Conservation (phyloP, 106 monocot species). For the Chionographis japonica region DNA sequence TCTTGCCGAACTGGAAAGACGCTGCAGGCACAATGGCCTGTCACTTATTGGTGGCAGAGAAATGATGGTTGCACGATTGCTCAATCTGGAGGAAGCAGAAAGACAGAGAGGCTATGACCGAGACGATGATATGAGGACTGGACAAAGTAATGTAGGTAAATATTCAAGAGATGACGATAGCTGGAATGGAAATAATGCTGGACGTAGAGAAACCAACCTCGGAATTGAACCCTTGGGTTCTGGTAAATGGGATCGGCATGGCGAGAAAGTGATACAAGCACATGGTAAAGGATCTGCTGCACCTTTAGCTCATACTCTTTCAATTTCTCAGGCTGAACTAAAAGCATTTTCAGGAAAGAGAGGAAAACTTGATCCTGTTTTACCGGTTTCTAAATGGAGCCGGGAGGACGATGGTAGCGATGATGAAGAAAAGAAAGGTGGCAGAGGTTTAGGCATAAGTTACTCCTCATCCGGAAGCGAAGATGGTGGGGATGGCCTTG, state of each 20-base stretch:
- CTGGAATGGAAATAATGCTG: constrained; percentile 20
- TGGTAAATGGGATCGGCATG: constrained; percentile 23
- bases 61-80: constrained; percentile 94
- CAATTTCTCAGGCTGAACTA: constrained; percentile 25
- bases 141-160: constrained; percentile 25
- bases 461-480: constrained; percentile 93
- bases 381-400: constrained; percentile 87
- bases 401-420: constrained; percentile 82
- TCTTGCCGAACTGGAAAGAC: constrained; percentile 84
- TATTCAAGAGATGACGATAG: constrained; percentile 38
- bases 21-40: constrained; percentile 93
- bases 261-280: constrained; percentile 5
- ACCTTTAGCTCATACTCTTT: constrained; percentile 22
- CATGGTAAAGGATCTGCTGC: constrained; percentile 18
- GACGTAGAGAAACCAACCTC: constrained; percentile 20
- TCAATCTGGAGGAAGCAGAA: constrained; percentile 94
- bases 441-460: constrained; percentile 52
- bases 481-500: constrained; percentile 39
- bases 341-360: constrained; percentile 33
- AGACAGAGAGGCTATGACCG: constrained; percentile 61
- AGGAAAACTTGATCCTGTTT: constrained; percentile 49
- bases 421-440: constrained; percentile 63
- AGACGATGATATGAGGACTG: constrained; percentile 53
- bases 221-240: constrained; percentile 6
- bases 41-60: constrained; percentile 91